Conservation (phyloP, 228 moss, liverwort and hornwort genomes). For the Sphagnum magellanicum region DNA sequence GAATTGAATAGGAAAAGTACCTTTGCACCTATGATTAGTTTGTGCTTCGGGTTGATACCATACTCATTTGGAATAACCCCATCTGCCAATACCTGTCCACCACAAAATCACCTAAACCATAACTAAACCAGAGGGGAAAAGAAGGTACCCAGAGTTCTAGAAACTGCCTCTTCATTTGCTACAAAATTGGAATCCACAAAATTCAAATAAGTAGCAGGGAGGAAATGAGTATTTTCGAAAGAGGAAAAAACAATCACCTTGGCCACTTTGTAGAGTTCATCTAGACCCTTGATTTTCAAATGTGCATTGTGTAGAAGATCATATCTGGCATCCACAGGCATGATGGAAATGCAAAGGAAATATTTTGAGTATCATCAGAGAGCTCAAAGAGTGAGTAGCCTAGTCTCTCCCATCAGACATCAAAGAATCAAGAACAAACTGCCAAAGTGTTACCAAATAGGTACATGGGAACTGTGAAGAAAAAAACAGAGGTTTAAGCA, state of each 20-base stretch:
- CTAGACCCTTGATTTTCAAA: slow-evolving; percentile 73
- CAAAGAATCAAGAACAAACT: no score
- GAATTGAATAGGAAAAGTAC: slow-evolving; percentile 15
- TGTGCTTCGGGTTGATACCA: slow-evolving; percentile 96
- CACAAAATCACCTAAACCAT: neutral
- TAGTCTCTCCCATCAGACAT: no score
- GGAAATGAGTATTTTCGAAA: no score
- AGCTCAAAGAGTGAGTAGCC: neutral
- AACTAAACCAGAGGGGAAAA: neutral
- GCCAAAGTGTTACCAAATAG: no score
- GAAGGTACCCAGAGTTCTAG: neutral
- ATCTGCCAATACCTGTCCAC: slow-evolving; percentile 82
- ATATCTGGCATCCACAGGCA: slow-evolving; percentile 38
- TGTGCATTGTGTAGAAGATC: slow-evolving; percentile 98
- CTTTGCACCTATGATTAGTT: slow-evolving; percentile 92
- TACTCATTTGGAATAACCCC: slow-evolving; percentile 98
- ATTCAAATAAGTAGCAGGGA: neutral
- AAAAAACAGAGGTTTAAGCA: no score
- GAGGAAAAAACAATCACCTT: slow-evolving; percentile 43
- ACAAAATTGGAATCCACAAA: neutral
- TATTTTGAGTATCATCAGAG: neutral
- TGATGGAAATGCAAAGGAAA: neutral
- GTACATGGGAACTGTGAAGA: no score
- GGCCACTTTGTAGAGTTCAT: slow-evolving; percentile 85
- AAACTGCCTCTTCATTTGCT: neutral